Evolutionary conservation across 2,329 filamentous ascomycete species (phyloP).

Genomic region (Fusarium armeniacum): DNA sequence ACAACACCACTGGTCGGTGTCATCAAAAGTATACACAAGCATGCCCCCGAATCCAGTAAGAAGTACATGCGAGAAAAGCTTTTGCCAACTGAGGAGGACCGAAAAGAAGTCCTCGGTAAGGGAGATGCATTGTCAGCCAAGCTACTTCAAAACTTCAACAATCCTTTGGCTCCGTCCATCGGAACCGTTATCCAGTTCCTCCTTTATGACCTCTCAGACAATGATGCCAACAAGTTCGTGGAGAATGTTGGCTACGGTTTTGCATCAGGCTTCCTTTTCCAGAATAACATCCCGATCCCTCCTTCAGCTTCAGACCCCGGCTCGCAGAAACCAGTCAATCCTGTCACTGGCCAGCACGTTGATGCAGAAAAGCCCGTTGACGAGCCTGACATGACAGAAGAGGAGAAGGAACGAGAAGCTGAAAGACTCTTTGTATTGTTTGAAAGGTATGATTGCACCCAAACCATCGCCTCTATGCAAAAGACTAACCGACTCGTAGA

Average conservation of each 20-base stretch:
- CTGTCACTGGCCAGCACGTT: slow-evolving; percentile 86
- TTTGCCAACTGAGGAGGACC: slow-evolving; percentile 82
- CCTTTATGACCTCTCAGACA: slow-evolving; percentile 88
- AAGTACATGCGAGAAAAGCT: slow-evolving; percentile 74
- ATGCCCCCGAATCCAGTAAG: slow-evolving; percentile 73
- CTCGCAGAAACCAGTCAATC: slow-evolving; percentile 72
- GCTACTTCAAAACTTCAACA: slow-evolving; percentile 82
- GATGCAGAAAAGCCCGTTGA: slow-evolving; percentile 74
- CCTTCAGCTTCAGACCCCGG: slow-evolving; percentile 69
- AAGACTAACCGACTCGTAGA: slow-evolving; percentile 52
- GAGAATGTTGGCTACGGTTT: slow-evolving; percentile 95
- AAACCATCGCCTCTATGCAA: not conserved
- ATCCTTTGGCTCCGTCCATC: slow-evolving; percentile 77
- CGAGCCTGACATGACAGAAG: slow-evolving; percentile 83
- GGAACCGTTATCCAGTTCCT: slow-evolving; percentile 82
- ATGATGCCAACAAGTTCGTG: slow-evolving; percentile 83
- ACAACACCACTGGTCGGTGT: slow-evolving; percentile 81
- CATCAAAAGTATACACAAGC: slow-evolving; percentile 77
- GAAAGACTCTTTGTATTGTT: slow-evolving; percentile 92
- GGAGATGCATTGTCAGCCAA: slow-evolving; percentile 80
- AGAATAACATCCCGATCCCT: slow-evolving; percentile 84
- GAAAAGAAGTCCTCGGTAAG: slow-evolving; percentile 81
- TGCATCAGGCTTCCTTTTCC: slow-evolving; percentile 89
- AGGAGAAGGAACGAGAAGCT: slow-evolving; percentile 93
- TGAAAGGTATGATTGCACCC: slow-evolving; percentile 71